These are phyloP conservation scores for Suillus sp. DNA, from an alignment of 768 basidiomycete species.

Conservation along the genomic window DNA sequence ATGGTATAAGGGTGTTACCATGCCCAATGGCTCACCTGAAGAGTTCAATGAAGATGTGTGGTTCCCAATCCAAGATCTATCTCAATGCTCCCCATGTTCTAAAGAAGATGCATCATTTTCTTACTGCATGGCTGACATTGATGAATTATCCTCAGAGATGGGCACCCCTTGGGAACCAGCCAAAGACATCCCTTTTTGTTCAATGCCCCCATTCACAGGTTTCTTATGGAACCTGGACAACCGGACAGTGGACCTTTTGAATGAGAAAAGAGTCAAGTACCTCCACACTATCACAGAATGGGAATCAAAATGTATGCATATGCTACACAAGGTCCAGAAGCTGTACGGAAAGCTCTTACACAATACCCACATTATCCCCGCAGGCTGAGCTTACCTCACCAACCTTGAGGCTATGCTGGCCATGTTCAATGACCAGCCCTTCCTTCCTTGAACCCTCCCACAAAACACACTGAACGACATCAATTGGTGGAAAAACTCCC, in stretches of 20 bases:
- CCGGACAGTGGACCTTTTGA: slow-evolving; percentile 25
- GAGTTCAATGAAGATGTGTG: slow-evolving; percentile 39
- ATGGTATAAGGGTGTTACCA: slow-evolving; percentile 30
- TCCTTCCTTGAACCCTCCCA: slow-evolving; percentile 26
- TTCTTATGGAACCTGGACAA: slow-evolving; percentile 34
- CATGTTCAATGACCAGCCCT: slow-evolving; percentile 30
- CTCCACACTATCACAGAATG: slow-evolving; percentile 25
- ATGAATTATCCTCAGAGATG: slow-evolving; percentile 31
- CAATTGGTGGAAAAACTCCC: slow-evolving; percentile 36
- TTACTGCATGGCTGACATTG: slow-evolving; percentile 37
- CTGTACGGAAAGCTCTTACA: slow-evolving; percentile 46
- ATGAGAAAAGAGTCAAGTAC: slow-evolving; percentile 32
- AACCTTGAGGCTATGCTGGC: slow-evolving; percentile 39
- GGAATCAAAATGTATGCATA: slow-evolving; percentile 26
- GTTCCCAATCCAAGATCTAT: slow-evolving; percentile 20
- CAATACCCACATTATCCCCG: slow-evolving; percentile 32
- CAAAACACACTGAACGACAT: slow-evolving; percentile 26
- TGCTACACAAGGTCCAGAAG: slow-evolving; percentile 35
- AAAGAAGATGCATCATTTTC: slow-evolving; percentile 21
- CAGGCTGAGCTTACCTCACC: slow-evolving; percentile 43
- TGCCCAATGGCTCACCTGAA: slow-evolving; percentile 20
- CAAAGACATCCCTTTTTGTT: slow-evolving; percentile 32
- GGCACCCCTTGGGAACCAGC: slow-evolving; percentile 34
- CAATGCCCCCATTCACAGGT: slow-evolving; percentile 28
- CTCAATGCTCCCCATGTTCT: no score